Percentiles rank a stretch among this genome's conserved stretches.
Evolutionary conservation across 208 protist species (phyloP).

Genomic region (Leishmania mexicana): DNA sequence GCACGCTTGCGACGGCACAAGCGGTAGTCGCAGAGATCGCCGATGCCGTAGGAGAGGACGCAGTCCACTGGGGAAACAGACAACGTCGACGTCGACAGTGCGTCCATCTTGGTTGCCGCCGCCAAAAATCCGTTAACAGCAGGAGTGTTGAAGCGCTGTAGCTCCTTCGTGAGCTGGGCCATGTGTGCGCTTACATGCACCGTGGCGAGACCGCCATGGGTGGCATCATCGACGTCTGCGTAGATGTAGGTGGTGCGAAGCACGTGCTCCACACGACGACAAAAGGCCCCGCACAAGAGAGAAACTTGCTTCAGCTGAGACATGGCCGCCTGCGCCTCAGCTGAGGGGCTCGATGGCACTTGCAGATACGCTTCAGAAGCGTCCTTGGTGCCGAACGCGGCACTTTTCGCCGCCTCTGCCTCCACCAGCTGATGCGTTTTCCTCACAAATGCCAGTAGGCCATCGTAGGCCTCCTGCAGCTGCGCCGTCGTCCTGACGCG

Average conservation of each 20-base stretch:
- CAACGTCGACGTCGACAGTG: conserved; percentile 1
- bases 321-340: conserved; percentile 18
- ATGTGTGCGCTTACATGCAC: conserved; percentile 28
- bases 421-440: conserved; percentile 8
- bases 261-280: conserved; percentile 42
- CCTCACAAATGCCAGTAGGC: conserved; percentile 20
- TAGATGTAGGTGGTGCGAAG: conserved; percentile 31
- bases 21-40: conserved; percentile 53
- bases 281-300: conserved; percentile 43
- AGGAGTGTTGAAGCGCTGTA: conserved; percentile 23
- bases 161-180: conserved; percentile 23
- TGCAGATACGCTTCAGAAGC: neutral
- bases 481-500: conserved; percentile 28
- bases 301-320: conserved; percentile 36
- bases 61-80: conserved; percentile 22
- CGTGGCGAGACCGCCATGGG: conserved; percentile 8
- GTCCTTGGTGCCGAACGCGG: neutral
- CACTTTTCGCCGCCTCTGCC: neutral
- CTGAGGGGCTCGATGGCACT: conserved; percentile 3
- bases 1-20: conserved; percentile 29
- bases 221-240: conserved; percentile 28
- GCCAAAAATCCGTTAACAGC: conserved; percentile 17
- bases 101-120: neutral
- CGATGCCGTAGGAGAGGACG: conserved; percentile 48
- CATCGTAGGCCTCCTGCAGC: conserved; percentile 28